These are phyloP conservation scores for Dactylellina leptospora DNA, from an alignment of 2,329 filamentous ascomycete genomes.

Conservation along the genomic window DNA sequence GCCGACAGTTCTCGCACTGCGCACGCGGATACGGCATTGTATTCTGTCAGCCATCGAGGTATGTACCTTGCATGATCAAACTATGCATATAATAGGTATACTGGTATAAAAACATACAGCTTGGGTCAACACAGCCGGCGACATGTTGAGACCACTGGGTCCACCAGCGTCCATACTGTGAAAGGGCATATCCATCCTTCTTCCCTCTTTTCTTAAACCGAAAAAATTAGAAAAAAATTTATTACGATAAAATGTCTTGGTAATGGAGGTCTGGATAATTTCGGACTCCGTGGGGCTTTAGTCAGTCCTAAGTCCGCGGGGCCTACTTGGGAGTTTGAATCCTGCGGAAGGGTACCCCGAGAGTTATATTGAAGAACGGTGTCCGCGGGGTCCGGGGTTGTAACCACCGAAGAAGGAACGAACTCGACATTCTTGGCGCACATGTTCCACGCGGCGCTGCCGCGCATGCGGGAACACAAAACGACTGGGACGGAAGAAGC, in stretches of 20 bases:
- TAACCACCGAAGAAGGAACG: constrained; percentile 29
- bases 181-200: constrained; percentile 16
- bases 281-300: constrained; percentile 51
- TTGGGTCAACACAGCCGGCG: constrained; percentile 39
- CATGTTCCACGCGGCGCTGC: constrained; percentile 40
- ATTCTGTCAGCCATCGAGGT: constrained; percentile 4
- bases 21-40: not conserved
- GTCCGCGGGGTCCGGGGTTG: constrained; percentile 44
- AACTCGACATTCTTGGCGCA: constrained; percentile 33
- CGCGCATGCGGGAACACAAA: constrained; percentile 6
- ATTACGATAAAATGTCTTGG: constrained; percentile 3
- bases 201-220: not conserved
- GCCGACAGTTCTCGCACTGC: constrained; percentile 51
- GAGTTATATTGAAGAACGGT: constrained; percentile 23
- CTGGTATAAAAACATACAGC: constrained; percentile 32
- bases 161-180: constrained; percentile 18
- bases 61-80: constrained; percentile 31
- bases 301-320: constrained; percentile 36
- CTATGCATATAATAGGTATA: constrained; percentile 19
- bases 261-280: constrained; percentile 17
- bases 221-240: constrained; percentile 17
- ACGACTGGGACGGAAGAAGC: too few species aligned
- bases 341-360: constrained; percentile 24
- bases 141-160: constrained; percentile 14
- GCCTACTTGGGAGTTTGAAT: constrained; percentile 8